Conservation (phyloP, 371 early-diverging fungal genomes). For the Catenaria anguillulae region DNA sequence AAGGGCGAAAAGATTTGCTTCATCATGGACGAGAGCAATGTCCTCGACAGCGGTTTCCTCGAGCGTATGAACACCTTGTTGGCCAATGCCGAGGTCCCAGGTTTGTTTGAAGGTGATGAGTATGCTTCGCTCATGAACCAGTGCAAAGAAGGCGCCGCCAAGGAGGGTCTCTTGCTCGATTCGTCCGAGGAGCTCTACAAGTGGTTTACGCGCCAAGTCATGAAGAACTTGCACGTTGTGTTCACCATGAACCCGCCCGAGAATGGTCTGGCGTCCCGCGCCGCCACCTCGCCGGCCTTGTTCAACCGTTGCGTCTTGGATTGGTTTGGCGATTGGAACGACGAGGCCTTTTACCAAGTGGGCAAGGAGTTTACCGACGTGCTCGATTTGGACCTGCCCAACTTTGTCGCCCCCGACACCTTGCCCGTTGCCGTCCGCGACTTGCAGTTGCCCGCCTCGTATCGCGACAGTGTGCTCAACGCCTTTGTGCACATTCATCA, state of each 20-base stretch:
- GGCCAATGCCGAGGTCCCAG: conserved; percentile 97
- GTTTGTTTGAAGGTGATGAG: conserved; percentile 97
- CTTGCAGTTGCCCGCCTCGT: conserved; percentile 52
- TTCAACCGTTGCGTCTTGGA: conserved; percentile 99
- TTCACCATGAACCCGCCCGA: conserved; percentile 99
- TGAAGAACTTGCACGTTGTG: conserved; percentile 92
- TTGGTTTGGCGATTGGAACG: conserved; percentile 98
- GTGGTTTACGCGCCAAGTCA: conserved; percentile 95
- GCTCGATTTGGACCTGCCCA: conserved; percentile 69
- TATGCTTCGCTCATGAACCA: conserved; percentile 82
- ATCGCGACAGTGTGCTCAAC: conserved; percentile 75
- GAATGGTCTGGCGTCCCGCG: conserved; percentile 79
- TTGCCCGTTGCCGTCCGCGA: conserved; percentile 69
- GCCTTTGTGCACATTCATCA: conserved; percentile 85
- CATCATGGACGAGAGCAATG: conserved; percentile 95
- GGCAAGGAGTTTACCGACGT: conserved; percentile 84
- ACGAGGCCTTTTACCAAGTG: conserved; percentile 94
- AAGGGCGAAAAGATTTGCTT: conserved; percentile 97
- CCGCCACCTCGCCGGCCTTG: conserved; percentile 95
- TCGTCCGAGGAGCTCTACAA: conserved; percentile 88
- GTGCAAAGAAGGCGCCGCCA: conserved; percentile 85
- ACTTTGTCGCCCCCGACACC: conserved; percentile 48
- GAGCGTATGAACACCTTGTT: conserved; percentile 98
- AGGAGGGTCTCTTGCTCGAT: conserved; percentile 88
- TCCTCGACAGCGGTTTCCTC: conserved; percentile 87